These are phyloP conservation scores for Pythium vanterpoolii DNA, from an alignment of 352 stramenopile species.

Conservation along the genomic window DNA sequence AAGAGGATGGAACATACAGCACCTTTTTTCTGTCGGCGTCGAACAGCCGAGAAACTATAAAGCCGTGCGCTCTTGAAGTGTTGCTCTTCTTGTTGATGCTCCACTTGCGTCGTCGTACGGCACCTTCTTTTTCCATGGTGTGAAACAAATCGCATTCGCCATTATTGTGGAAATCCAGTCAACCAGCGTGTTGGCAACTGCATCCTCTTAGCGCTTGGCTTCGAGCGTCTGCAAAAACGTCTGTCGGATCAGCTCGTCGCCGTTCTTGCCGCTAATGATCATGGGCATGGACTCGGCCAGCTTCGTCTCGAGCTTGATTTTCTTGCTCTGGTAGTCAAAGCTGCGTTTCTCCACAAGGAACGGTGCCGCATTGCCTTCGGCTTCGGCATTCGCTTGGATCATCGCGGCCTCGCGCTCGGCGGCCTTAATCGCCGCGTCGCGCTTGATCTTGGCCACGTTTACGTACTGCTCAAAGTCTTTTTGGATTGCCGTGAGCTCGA, in stretches of 20 bases:
- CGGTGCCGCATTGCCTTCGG: slow-evolving; percentile 51
- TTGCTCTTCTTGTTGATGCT: too few relatives aligned
- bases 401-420: slow-evolving; percentile 55
- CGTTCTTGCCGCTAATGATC: slow-evolving; percentile 83
- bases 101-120: neutral
- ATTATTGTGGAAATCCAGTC: neutral
- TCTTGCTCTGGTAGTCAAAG: slow-evolving; percentile 78
- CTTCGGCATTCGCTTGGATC: slow-evolving; percentile 51
- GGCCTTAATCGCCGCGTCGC: slow-evolving; percentile 64
- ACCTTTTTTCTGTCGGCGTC: neutral
- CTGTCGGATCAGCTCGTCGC: slow-evolving; percentile 73
- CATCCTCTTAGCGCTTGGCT: slow-evolving; percentile 21
- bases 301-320: slow-evolving; percentile 52
- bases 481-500: slow-evolving; percentile 56
- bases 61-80: neutral
- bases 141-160: neutral
- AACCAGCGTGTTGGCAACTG: neutral
- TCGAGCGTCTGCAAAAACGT: slow-evolving; percentile 49
- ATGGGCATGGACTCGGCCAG: slow-evolving; percentile 58
- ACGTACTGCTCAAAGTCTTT: slow-evolving; percentile 70
- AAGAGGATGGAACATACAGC: neutral
- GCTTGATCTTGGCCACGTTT: slow-evolving; percentile 53
- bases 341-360: slow-evolving; percentile 71
- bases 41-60: neutral
- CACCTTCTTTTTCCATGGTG: neutral